These are phyloP conservation scores for Carex myosuroides DNA, from an alignment of 176 grass and related monocot species.

Conservation along the genomic window DNA sequence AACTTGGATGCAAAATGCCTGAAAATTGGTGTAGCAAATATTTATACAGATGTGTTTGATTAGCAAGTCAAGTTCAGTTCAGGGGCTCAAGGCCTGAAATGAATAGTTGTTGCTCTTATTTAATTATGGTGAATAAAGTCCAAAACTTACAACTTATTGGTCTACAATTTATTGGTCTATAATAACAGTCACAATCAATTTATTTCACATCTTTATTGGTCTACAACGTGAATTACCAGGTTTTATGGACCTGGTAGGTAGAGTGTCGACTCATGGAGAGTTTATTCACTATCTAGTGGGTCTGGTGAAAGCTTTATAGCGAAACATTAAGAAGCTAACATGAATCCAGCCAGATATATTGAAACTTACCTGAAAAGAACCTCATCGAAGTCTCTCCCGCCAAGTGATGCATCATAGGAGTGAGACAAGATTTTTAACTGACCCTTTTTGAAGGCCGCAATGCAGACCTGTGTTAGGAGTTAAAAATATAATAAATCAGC, in stretches of 20 bases:
- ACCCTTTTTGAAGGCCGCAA: constrained; percentile 71
- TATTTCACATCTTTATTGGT: background rate
- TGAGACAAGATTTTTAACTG: constrained; percentile 70
- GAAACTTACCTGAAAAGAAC: constrained; percentile 36
- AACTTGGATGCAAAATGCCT: constrained; percentile 75
- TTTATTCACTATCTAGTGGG: background rate
- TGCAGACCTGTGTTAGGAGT: constrained; percentile 46
- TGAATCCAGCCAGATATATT: background rate
- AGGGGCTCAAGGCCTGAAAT: background rate
- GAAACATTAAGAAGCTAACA: background rate
- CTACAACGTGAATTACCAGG: background rate
- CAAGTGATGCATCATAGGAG: constrained; percentile 69
- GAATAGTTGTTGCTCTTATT: background rate
- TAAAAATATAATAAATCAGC: background rate
- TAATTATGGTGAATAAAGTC: background rate
- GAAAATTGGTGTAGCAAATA: background rate
- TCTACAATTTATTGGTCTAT: too few relatives aligned
- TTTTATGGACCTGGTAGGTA: background rate
- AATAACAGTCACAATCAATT: background rate
- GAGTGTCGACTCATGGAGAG: background rate
- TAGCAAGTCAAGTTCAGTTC: background rate
- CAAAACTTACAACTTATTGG: background rate
- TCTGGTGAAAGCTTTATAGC: background rate
- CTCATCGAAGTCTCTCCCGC: constrained; percentile 81
- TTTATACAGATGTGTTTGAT: background rate